Conservation (phyloP, 2,329 filamentous ascomycete species). For the Hypomyces perniciosus region DNA sequence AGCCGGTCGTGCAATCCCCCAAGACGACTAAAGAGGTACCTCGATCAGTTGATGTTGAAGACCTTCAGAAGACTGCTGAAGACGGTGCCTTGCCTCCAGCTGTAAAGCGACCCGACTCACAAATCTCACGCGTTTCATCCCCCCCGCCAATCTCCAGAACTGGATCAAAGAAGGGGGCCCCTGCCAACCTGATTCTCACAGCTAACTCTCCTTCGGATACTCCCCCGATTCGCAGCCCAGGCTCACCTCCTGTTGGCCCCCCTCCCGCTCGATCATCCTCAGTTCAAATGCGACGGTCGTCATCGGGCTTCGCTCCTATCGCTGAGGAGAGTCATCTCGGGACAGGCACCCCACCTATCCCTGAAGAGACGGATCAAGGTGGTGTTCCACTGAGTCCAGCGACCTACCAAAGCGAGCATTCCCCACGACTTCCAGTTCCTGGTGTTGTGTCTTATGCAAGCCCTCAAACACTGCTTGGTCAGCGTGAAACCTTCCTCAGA, state of each 20-base stretch:
- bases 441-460: constrained; percentile 46
- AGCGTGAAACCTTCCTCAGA: constrained; percentile 49
- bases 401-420: constrained; percentile 15
- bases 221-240: constrained; percentile 17
- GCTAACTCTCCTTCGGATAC: not conserved
- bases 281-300: constrained; percentile 20
- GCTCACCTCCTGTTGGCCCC: constrained; percentile 14
- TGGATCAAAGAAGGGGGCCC: not conserved
- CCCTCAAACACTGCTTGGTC: constrained; percentile 50
- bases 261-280: constrained; percentile 19
- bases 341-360: constrained; percentile 14
- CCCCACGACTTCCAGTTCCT: constrained; percentile 29
- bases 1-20: constrained; percentile 25
- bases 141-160: constrained; percentile 10
- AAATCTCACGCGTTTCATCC: constrained; percentile 20
- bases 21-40: constrained; percentile 40
- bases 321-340: constrained; percentile 34
- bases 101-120: constrained; percentile 25
- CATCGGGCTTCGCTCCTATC: constrained; percentile 35
- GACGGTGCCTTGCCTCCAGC: constrained; percentile 37
- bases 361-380: constrained; percentile 14
- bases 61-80: constrained; percentile 58
- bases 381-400: constrained; percentile 18
- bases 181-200: not conserved
- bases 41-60: constrained; percentile 57